Evolutionary conservation across 2,329 filamentous ascomycete genomes (phyloP).

Genomic region (Paraphoma sp.): DNA sequence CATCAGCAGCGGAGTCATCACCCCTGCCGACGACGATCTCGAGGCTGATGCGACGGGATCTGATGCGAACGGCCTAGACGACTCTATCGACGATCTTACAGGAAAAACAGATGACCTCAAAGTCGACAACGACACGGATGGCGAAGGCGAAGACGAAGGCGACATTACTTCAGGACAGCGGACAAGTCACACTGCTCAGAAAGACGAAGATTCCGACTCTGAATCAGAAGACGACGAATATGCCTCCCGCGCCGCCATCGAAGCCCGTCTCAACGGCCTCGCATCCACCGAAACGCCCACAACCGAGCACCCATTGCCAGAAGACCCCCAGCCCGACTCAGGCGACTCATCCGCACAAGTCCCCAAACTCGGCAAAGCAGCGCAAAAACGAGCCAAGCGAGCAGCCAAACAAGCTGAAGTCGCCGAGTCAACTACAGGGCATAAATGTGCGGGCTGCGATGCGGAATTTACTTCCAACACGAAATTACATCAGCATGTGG

Average conservation of each 20-base stretch:
- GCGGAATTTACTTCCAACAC: slow-evolving; percentile 78
- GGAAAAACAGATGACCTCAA: slow-evolving; percentile 20
- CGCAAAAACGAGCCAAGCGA: slow-evolving; percentile 55
- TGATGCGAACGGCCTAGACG: slow-evolving; percentile 49
- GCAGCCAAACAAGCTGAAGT: slow-evolving; percentile 50
- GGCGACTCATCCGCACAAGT: slow-evolving; percentile 5
- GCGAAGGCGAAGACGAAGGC: slow-evolving; percentile 38
- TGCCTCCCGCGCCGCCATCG: slow-evolving; percentile 44
- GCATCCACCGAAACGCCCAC: slow-evolving; percentile 8
- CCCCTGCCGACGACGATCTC: slow-evolving; percentile 42
- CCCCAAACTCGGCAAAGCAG: slow-evolving; percentile 56
- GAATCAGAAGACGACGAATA: slow-evolving; percentile 43
- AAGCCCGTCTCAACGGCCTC: slow-evolving; percentile 38
- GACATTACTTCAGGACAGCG: slow-evolving; percentile 1
- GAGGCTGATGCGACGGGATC: slow-evolving; percentile 9
- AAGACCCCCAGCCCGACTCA: background rate
- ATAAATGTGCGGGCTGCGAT: slow-evolving; percentile 79
- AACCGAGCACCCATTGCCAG: slow-evolving; percentile 2
- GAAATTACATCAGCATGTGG: slow-evolving; percentile 76
- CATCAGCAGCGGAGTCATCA: slow-evolving; percentile 40
- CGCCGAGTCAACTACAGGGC: slow-evolving; percentile 47
- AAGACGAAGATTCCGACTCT: slow-evolving; percentile 15
- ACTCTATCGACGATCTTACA: slow-evolving; percentile 22
- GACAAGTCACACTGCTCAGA: background rate
- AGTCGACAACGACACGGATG: slow-evolving; percentile 17